A percentile compares a stretch with the other conserved stretches of the same genome.
Evolutionary conservation across 176 grass and related monocot species (phyloP).

Genomic region (Musa itinerans): DNA sequence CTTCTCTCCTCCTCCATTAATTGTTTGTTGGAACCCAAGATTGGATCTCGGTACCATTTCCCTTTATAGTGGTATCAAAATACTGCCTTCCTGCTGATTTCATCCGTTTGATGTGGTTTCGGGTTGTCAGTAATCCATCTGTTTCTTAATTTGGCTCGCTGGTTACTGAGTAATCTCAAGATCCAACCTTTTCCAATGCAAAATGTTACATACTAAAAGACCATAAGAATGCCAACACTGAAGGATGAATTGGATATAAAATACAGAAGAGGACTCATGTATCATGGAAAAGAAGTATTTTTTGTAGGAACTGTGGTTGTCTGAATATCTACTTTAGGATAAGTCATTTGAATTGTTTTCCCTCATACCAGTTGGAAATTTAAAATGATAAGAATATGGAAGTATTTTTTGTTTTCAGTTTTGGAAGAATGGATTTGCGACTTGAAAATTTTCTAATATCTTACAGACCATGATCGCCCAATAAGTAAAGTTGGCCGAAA

Average conservation of each 20-base stretch:
- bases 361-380: not conserved
- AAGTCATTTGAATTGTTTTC: not conserved
- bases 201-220: not conserved
- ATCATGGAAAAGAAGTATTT: not conserved
- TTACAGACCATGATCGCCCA: conserved; percentile 84
- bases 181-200: not conserved
- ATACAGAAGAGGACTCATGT: not conserved
- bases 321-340: not conserved
- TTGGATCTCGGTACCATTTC: not conserved
- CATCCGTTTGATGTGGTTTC: not conserved
- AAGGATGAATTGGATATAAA: not conserved
- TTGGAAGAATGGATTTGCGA: conserved; percentile 11
- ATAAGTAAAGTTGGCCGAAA: conserved; percentile 57
- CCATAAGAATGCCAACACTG: not conserved
- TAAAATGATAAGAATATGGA: not conserved
- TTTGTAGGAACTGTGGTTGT: not conserved
- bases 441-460: not conserved
- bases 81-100: not conserved
- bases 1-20: not conserved
- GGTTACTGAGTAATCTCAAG: not conserved
- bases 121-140: not conserved
- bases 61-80: not conserved
- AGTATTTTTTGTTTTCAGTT: conserved; percentile 6
- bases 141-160: not conserved
- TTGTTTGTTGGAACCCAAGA: not conserved